These are phyloP conservation scores for Effrenium voratum DNA, from an alignment of 73 alveolate species.

Conservation along the genomic window DNA sequence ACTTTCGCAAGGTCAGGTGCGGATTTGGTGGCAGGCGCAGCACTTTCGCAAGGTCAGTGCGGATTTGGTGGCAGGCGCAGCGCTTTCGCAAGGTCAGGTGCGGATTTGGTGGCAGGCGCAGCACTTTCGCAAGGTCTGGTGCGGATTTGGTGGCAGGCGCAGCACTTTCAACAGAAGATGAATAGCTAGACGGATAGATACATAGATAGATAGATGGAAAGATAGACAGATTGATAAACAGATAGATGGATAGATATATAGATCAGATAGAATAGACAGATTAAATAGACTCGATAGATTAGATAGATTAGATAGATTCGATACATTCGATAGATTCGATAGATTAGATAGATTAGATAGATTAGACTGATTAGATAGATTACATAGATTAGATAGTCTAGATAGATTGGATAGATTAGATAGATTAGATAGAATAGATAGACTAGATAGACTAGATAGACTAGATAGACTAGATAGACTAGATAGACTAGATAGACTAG, in stretches of 20 bases:
- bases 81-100: too few species aligned
- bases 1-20: too few species aligned
- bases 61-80: too few species aligned
- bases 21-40: too few species aligned
- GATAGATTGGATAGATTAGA: conserved; percentile 22
- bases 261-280: background rate
- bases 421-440: background rate
- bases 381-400: conserved; percentile 19
- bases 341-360: background rate
- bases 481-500: background rate
- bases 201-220: too few species aligned
- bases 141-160: too few species aligned
- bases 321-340: conserved; percentile 17
- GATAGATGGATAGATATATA: background rate
- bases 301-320: conserved; percentile 9
- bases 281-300: conserved; percentile 11
- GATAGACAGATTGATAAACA: background rate
- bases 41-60: too few species aligned
- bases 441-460: background rate
- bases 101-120: too few species aligned
- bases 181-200: too few species aligned
- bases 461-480: background rate
- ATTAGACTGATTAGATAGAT: conserved; percentile 23
- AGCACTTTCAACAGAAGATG: too few species aligned
- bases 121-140: too few species aligned